phyloP scores from a whole-genome alignment of 371 early-diverging fungal species.

The Mucor circinelloides region DNA sequence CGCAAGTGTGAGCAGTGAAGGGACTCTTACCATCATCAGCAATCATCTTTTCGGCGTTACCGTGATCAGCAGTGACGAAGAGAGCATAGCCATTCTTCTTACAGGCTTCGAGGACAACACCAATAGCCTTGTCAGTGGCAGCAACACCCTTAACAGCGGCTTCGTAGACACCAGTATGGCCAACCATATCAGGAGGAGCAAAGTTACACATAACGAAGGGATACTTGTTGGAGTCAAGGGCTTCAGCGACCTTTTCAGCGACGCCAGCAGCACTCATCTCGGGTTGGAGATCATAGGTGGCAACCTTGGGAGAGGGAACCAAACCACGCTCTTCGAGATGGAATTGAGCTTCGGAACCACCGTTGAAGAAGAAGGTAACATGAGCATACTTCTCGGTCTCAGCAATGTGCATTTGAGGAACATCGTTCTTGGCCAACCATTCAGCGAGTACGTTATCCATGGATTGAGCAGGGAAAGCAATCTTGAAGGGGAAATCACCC shows the following conservation, averaged over 20 bases:
- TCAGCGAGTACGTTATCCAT: constrained; percentile 98
- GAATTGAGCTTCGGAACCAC: constrained; percentile 94
- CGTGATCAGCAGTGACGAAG: constrained; percentile 99
- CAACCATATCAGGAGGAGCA: constrained; percentile 99
- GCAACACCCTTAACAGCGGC: constrained; percentile 93
- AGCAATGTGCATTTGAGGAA: constrained; percentile 95
- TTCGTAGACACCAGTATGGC: constrained; percentile 98
- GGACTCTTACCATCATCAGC: constrained; percentile 82
- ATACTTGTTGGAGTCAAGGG: constrained; percentile 75
- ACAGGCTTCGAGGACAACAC: constrained; percentile 92
- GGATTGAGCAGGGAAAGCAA: constrained; percentile 93
- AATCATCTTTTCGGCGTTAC: constrained; percentile 99
- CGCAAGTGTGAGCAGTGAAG: constrained; percentile 96
- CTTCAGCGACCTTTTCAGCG: constrained; percentile 88
- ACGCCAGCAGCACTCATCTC: constrained; percentile 94
- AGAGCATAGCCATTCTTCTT: constrained; percentile 87
- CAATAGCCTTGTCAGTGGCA: constrained; percentile 95
- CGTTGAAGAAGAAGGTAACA: constrained; percentile 99
- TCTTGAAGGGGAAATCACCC: constrained; percentile 88
- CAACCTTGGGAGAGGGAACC: constrained; percentile 93
- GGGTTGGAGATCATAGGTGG: constrained; percentile 97
- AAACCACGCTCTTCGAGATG: constrained; percentile 88
- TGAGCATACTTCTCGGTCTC: constrained; percentile 99
- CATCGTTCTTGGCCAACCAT: constrained; percentile 84
- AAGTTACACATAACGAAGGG: constrained; percentile 99